Percentiles rank a stretch among this genome's conserved stretches.
These are phyloP conservation scores for Alternaria conjuncta DNA, from an alignment of 2,329 filamentous ascomycete species.

Conservation along the genomic window DNA sequence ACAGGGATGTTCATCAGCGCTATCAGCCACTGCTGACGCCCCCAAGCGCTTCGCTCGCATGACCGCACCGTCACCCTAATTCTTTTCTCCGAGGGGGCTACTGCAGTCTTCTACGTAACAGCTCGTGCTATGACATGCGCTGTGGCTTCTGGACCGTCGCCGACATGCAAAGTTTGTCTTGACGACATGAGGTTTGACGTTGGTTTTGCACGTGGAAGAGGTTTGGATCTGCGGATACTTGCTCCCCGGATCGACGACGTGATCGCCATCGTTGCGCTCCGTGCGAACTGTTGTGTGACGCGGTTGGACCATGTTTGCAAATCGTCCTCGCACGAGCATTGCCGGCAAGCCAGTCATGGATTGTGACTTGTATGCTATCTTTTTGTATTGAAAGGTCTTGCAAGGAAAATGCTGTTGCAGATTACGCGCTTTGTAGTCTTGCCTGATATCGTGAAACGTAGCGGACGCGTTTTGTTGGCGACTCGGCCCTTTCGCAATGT, in stretches of 20 bases:
- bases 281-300: background rate
- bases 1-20: conserved; percentile 14
- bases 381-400: background rate
- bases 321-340: background rate
- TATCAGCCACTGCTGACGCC: conserved; percentile 5
- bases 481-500: background rate
- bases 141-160: conserved; percentile 2
- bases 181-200: conserved; percentile 3
- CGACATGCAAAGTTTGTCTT: background rate
- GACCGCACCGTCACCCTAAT: conserved; percentile 6
- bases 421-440: background rate
- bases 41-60: conserved; percentile 10
- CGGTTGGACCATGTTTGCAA: conserved; percentile 2
- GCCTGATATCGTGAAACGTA: background rate
- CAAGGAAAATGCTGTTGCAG: background rate
- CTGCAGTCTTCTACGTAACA: conserved; percentile 14
- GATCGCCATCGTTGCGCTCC: conserved; percentile 20
- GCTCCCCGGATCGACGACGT: conserved; percentile 18
- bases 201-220: background rate
- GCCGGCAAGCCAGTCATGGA: conserved; percentile 1
- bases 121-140: conserved; percentile 11
- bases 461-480: too few species aligned
- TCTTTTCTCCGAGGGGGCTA: conserved; percentile 8
- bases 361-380: background rate
- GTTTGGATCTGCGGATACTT: background rate